phyloP scores from a whole-genome alignment of 331 rosid species.

The Malus hybrid region DNA sequence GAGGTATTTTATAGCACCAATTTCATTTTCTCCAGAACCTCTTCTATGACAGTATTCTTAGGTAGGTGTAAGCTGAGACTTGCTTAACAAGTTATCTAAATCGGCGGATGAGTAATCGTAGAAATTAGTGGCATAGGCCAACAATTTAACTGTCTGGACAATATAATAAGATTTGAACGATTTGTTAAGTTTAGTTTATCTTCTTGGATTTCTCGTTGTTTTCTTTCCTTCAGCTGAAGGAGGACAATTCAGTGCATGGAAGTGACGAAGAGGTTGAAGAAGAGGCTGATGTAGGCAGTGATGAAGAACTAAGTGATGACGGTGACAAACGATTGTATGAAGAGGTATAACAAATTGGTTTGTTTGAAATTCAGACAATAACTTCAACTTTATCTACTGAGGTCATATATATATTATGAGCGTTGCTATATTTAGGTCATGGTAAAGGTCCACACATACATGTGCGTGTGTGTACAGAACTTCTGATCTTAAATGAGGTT shows the following conservation, averaged over 20 bases:
- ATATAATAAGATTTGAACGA: neutral
- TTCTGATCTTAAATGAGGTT: neutral
- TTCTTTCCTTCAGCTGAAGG: constrained; percentile 53
- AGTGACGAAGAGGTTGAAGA: constrained; percentile 96
- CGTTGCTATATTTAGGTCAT: neutral
- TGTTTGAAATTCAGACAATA: neutral
- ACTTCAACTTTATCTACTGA: neutral
- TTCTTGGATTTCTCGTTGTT: constrained; percentile 1
- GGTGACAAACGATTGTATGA: constrained; percentile 38
- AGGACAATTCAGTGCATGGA: constrained; percentile 75
- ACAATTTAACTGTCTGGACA: neutral
- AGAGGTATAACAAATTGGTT: constrained; percentile 46
- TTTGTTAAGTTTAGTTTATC: neutral
- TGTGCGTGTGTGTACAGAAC: neutral
- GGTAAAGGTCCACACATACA: neutral
- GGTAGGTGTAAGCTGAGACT: neutral
- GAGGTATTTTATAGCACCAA: constrained; percentile 42
- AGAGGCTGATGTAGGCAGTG: constrained; percentile 65
- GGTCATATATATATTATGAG: neutral
- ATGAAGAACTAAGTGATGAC: constrained; percentile 81
- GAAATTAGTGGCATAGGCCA: neutral
- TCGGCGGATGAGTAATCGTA: neutral
- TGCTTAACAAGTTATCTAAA: neutral
- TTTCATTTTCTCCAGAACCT: neutral
- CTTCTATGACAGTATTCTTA: neutral